These are phyloP conservation scores for Amphicarpaea edgeworthii DNA, from an alignment of 306 rosid genomes.

Conservation along the genomic window DNA sequence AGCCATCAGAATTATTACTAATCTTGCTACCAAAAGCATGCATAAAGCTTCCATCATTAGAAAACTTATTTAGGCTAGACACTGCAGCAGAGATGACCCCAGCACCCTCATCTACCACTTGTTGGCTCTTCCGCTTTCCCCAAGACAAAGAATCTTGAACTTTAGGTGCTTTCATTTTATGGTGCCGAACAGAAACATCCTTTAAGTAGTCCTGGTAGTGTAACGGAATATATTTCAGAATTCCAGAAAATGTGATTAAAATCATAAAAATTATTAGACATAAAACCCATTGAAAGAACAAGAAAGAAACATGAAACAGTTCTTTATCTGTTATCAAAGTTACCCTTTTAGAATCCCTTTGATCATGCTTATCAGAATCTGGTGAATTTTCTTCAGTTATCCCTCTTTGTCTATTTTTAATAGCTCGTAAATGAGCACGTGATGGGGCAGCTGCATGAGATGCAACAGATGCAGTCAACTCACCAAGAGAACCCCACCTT, in stretches of 20 bases:
- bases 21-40: slow-evolving; percentile 48
- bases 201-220: slow-evolving; percentile 60
- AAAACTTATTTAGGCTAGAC: slow-evolving; percentile 77
- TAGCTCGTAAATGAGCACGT: slow-evolving; percentile 88
- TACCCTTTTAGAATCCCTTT: slow-evolving; percentile 69
- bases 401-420: slow-evolving; percentile 74
- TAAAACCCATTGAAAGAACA: background rate
- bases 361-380: slow-evolving; percentile 52
- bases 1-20: slow-evolving; percentile 50
- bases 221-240: slow-evolving; percentile 7
- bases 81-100: slow-evolving; percentile 69
- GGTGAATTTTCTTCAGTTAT: slow-evolving; percentile 51
- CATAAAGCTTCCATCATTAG: slow-evolving; percentile 81
- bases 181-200: slow-evolving; percentile 62
- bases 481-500: slow-evolving; percentile 92
- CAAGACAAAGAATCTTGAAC: slow-evolving; percentile 76
- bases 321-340: slow-evolving; percentile 40
- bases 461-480: slow-evolving; percentile 71
- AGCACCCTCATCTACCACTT: slow-evolving; percentile 55
- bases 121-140: slow-evolving; percentile 69
- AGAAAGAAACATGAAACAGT: slow-evolving; percentile 3
- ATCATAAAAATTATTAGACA: slow-evolving; percentile 36
- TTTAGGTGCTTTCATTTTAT: slow-evolving; percentile 81
- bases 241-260: slow-evolving; percentile 16
- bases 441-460: slow-evolving; percentile 81